phyloP scores from a whole-genome alignment of 805 yeast genomes.

The Cyberlindnera euphorbiae region DNA sequence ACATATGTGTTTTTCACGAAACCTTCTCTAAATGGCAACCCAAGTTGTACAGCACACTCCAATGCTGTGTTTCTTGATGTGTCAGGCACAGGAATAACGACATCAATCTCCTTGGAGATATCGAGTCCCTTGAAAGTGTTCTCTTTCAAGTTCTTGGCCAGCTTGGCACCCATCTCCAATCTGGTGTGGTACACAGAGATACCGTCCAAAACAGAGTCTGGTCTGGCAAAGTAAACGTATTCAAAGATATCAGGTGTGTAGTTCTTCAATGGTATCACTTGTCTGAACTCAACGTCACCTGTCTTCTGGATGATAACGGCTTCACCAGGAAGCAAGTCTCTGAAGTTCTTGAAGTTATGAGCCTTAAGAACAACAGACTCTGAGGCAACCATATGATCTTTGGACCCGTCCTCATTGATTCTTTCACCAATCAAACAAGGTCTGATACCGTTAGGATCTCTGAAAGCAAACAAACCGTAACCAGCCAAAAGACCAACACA shows the following conservation, averaged over 20 bases:
- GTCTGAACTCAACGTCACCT: slow-evolving; percentile 73
- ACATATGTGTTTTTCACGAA: slow-evolving; percentile 95
- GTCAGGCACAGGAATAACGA: slow-evolving; percentile 96
- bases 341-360: slow-evolving; percentile 72
- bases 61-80: slow-evolving; percentile 95
- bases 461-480: slow-evolving; percentile 88
- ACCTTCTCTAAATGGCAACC: slow-evolving; percentile 90
- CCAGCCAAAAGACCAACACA: slow-evolving; percentile 95
- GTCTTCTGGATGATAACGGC: slow-evolving; percentile 90
- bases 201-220: slow-evolving; percentile 96
- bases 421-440: slow-evolving; percentile 89
- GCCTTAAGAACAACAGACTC: slow-evolving; percentile 95
- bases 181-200: slow-evolving; percentile 91
- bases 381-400: slow-evolving; percentile 91
- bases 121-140: slow-evolving; percentile 40
- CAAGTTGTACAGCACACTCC: slow-evolving; percentile 80
- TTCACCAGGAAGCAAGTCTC: slow-evolving; percentile 91
- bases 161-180: slow-evolving; percentile 86
- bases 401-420: slow-evolving; percentile 55
- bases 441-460: slow-evolving; percentile 96
- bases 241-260: slow-evolving; percentile 96
- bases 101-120: slow-evolving; percentile 65
- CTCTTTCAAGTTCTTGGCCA: slow-evolving; percentile 63
- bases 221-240: slow-evolving; percentile 96
- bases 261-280: slow-evolving; percentile 70